These are phyloP conservation scores for Ganoderma multipileum DNA, from an alignment of 1,284 basidiomycete genomes.

Conservation along the genomic window DNA sequence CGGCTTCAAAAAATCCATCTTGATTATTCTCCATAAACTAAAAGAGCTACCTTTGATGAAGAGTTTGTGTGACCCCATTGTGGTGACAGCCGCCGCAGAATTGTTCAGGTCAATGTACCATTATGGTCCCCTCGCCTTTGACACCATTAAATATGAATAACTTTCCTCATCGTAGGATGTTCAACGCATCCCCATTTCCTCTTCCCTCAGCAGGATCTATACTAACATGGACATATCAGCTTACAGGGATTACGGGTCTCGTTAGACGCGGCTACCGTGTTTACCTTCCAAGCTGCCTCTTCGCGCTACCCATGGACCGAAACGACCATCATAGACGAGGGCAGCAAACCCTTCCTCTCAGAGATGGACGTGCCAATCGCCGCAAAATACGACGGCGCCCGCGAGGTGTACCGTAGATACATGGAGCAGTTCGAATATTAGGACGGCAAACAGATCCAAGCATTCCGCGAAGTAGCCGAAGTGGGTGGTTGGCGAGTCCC, in stretches of 20 bases:
- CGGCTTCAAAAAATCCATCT: too few relatives aligned
- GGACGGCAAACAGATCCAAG: background rate
- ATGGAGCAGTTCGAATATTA: conserved; percentile 11
- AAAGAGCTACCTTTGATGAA: background rate
- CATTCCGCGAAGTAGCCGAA: conserved; percentile 21
- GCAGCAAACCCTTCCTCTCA: background rate
- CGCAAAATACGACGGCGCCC: conserved; percentile 21
- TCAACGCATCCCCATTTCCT: background rate
- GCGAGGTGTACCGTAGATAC: conserved; percentile 21
- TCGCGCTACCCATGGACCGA: conserved; percentile 12
- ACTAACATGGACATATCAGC: background rate
- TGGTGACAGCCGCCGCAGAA: background rate
- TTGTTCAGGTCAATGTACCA: background rate
- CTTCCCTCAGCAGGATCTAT: background rate
- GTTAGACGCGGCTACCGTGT: conserved; percentile 9
- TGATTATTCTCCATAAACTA: too few relatives aligned
- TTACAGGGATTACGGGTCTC: conserved; percentile 9
- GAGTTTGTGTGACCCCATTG: background rate
- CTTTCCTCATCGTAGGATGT: background rate
- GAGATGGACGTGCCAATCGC: conserved; percentile 8
- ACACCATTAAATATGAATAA: background rate
- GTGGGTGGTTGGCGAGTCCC: conserved; percentile 21
- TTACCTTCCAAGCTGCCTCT: conserved; percentile 11
- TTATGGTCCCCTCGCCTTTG: background rate
- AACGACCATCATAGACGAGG: conserved; percentile 18